phyloP scores from a whole-genome alignment of 345 rosid genomes.

The Dovyalis caffra region DNA sequence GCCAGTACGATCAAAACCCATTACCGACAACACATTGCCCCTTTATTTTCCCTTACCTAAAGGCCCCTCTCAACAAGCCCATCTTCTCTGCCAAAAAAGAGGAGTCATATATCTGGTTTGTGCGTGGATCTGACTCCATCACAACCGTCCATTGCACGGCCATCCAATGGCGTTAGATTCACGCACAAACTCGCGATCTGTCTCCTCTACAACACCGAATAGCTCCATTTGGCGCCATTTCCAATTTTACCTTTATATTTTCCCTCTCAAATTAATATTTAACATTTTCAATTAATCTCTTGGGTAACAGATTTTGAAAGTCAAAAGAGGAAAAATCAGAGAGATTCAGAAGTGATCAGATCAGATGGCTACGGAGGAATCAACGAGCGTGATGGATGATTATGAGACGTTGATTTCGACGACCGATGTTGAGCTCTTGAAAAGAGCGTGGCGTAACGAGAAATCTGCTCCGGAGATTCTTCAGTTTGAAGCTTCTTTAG shows the following conservation, averaged over 20 bases:
- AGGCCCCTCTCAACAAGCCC: not conserved
- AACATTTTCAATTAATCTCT: not conserved
- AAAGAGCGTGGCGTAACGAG: constrained; percentile 86
- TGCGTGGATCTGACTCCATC: constrained; percentile 30
- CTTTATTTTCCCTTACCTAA: not conserved
- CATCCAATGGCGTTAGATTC: constrained; percentile 30
- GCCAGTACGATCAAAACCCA: not conserved
- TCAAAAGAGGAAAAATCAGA: not conserved
- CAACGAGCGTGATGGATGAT: constrained; percentile 36
- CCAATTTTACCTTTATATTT: not conserved
- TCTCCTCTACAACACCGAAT: constrained; percentile 5
- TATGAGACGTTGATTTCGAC: constrained; percentile 58
- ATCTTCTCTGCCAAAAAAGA: not conserved
- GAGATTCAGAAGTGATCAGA: not conserved
- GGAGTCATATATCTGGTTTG: constrained; percentile 24
- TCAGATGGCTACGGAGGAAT: constrained; percentile 27
- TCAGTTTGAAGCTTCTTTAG: constrained; percentile 47
- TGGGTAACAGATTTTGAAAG: not conserved
- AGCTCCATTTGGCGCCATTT: constrained; percentile 5
- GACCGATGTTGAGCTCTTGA: constrained; percentile 67
- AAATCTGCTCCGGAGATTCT: constrained; percentile 91
- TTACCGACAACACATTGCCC: constrained; percentile 32
- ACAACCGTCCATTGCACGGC: constrained; percentile 3
- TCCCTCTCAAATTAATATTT: constrained; percentile 6
- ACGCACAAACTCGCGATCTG: constrained; percentile 38